These are phyloP conservation scores for Starmerella sirachaensis DNA, from an alignment of 805 yeast species.

Conservation along the genomic window DNA sequence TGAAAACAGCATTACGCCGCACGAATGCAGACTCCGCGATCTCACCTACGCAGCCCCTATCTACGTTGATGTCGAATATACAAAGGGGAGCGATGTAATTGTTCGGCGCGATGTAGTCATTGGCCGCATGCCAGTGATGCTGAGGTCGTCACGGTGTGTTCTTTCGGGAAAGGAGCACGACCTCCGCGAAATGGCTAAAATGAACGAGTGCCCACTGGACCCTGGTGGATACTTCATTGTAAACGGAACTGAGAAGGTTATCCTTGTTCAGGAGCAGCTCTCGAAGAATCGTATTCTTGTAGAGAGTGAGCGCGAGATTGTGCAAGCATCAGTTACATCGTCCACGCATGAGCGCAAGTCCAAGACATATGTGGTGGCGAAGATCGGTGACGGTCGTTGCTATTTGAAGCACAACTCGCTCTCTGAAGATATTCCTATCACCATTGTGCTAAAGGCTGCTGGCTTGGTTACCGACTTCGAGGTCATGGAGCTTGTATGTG, in stretches of 20 bases:
- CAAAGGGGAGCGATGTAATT: conserved; percentile 85
- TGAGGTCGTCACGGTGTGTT: conserved; percentile 84
- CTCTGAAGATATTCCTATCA: conserved; percentile 91
- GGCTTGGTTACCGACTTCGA: conserved; percentile 88
- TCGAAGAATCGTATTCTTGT: conserved; percentile 95
- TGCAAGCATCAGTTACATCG: conserved; percentile 95
- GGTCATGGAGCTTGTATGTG: conserved; percentile 88
- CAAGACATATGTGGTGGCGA: conserved; percentile 88
- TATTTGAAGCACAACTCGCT: conserved; percentile 92
- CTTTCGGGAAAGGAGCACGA: conserved; percentile 59
- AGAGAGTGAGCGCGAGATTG: conserved; percentile 90
- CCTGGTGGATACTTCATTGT: conserved; percentile 98
- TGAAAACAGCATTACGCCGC: conserved; percentile 45
- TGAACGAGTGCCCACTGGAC: conserved; percentile 91
- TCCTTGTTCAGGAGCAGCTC: conserved; percentile 90
- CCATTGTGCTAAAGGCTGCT: conserved; percentile 83
- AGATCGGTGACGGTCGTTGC: conserved; percentile 56
- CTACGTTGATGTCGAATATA: conserved; percentile 92
- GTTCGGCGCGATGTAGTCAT: conserved; percentile 83
- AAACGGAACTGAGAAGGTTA: conserved; percentile 88
- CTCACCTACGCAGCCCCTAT: conserved; percentile 92
- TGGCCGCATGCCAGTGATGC: conserved; percentile 98
- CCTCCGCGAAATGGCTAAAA: conserved; percentile 51
- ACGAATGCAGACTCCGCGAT: conserved; percentile 89
- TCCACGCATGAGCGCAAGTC: conserved; percentile 98